Percentiles rank a stretch among this genome's conserved stretches.
These are phyloP conservation scores for Annulohypoxylon truncatum DNA, from an alignment of 2,329 filamentous ascomycete genomes.

Conservation along the genomic window DNA sequence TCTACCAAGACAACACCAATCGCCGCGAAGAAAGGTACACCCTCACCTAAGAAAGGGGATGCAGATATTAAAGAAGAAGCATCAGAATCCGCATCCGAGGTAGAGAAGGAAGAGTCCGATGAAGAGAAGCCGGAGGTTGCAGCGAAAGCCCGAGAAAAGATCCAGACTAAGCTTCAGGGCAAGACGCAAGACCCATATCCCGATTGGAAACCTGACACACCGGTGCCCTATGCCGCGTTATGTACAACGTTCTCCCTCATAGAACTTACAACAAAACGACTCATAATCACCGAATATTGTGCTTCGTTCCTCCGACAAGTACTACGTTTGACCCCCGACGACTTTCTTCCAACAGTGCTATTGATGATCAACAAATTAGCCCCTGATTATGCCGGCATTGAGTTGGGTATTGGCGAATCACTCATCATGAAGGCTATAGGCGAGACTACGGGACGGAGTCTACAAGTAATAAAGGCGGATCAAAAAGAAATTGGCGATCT, in stretches of 20 bases:
- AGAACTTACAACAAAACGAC: conserved; percentile 91
- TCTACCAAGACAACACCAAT: conserved; percentile 38
- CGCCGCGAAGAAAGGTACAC: conserved; percentile 36
- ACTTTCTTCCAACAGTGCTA: conserved; percentile 87
- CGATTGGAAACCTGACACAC: conserved; percentile 89
- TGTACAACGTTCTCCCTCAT: conserved; percentile 95
- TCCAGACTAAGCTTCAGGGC: conserved; percentile 79
- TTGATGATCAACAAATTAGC: conserved; percentile 99
- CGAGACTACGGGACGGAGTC: conserved; percentile 88
- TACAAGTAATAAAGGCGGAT: conserved; percentile 91
- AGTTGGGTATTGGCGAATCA: conserved; percentile 97
- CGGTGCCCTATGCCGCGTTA: conserved; percentile 93
- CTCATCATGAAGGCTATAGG: conserved; percentile 99
- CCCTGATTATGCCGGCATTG: conserved; percentile 94
- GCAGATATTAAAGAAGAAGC: conserved; percentile 55
- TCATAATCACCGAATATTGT: conserved; percentile 90
- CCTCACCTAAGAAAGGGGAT: conserved; percentile 46
- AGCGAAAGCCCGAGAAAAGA: conserved; percentile 81
- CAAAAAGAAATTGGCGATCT: conserved; percentile 97
- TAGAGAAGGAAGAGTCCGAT: conserved; percentile 63
- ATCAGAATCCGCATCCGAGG: conserved; percentile 61
- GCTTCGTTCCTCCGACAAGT: conserved; percentile 93
- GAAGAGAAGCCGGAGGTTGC: conserved; percentile 76
- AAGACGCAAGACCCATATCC: conserved; percentile 85
- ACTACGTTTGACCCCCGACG: conserved; percentile 87